phyloP scores from a whole-genome alignment of 257 asterid genomes.

The Rhazya stricta region DNA sequence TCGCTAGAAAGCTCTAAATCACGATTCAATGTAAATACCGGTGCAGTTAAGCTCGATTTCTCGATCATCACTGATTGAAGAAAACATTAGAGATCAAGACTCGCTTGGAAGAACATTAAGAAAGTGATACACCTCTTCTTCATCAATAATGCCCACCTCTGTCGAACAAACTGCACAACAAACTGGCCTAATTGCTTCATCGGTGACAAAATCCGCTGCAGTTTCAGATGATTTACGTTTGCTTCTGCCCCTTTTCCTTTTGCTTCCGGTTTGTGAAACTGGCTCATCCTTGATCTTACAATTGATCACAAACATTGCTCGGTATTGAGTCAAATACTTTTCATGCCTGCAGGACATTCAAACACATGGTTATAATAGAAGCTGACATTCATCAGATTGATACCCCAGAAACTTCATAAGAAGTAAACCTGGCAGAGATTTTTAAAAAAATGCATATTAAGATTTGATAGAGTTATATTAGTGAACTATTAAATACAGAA shows the following conservation, averaged over 20 bases:
- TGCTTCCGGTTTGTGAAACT: constrained; percentile 49
- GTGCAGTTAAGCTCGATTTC: not conserved
- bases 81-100: constrained; percentile 26
- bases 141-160: constrained; percentile 74
- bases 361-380: not conserved
- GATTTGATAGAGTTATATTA: not conserved
- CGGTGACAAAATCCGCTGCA: constrained; percentile 22
- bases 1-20: too few relatives aligned
- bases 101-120: constrained; percentile 74
- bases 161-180: constrained; percentile 79
- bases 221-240: constrained; percentile 15
- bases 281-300: constrained; percentile 50
- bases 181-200: constrained; percentile 41
- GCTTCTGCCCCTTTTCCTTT: constrained; percentile 52
- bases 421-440: not conserved
- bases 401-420: not conserved
- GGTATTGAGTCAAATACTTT: constrained; percentile 61
- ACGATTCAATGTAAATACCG: too few relatives aligned
- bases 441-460: not conserved
- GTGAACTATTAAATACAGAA: not conserved
- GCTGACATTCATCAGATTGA: not conserved
- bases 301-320: constrained; percentile 78
- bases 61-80: not conserved
- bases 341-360: constrained; percentile 59
- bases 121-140: constrained; percentile 81